Conservation (phyloP, 176 grass and related monocot genomes). For the Rhynchospora breviuscula region DNA sequence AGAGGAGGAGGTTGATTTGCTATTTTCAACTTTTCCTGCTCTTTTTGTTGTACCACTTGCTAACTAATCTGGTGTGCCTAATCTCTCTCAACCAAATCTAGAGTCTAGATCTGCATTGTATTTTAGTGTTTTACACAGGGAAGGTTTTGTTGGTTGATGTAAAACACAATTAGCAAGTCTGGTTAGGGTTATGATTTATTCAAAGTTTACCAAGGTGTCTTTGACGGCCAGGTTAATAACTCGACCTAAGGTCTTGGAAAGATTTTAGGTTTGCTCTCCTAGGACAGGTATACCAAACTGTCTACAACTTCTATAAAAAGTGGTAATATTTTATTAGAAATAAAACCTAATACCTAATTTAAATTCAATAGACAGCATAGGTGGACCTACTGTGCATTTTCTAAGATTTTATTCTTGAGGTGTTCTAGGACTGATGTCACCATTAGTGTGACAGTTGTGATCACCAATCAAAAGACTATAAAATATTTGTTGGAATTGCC, state of each 20-base stretch:
- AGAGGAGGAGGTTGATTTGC: neutral
- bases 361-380: conserved; percentile 11
- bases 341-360: conserved; percentile 20
- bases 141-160: conserved; percentile 1
- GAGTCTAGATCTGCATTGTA: conserved; percentile 2
- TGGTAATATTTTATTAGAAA: conserved; percentile 4
- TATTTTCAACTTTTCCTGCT: neutral
- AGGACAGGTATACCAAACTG: conserved; percentile 19
- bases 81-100: conserved; percentile 2
- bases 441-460: conserved; percentile 7
- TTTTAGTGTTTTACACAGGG: neutral
- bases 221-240: neutral
- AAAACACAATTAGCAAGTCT: neutral
- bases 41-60: neutral
- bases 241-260: neutral
- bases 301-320: conserved; percentile 19
- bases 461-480: neutral
- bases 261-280: neutral
- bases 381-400: conserved; percentile 13
- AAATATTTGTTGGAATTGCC: neutral
- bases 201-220: neutral
- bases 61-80: conserved; percentile 5
- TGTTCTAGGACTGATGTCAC: neutral
- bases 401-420: neutral
- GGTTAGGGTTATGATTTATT: conserved; percentile 21